Evolutionary conservation across 2,329 filamentous ascomycete genomes (phyloP).

Genomic region (Penicillium brasilianum): DNA sequence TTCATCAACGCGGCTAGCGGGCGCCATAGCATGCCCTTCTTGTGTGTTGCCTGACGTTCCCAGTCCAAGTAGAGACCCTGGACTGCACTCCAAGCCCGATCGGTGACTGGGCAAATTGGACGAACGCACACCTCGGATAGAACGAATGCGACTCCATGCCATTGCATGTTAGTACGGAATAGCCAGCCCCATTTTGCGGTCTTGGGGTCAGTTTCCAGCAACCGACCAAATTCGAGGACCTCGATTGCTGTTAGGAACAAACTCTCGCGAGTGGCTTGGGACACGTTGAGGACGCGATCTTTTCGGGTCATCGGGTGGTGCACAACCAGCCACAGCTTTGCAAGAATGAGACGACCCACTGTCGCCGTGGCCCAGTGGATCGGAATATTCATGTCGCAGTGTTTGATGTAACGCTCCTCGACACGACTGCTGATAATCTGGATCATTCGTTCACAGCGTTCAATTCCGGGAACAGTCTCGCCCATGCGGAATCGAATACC

Average conservation of each 20-base stretch:
- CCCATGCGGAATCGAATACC: conserved; percentile 29
- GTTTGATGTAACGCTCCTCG: conserved; percentile 60
- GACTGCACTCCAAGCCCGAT: conserved; percentile 65
- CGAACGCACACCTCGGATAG: conserved; percentile 64
- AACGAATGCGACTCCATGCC: conserved; percentile 67
- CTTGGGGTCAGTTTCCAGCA: conserved; percentile 67
- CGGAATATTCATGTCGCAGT: conserved; percentile 57
- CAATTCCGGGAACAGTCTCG: conserved; percentile 27
- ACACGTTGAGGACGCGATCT: conserved; percentile 59
- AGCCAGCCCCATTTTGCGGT: conserved; percentile 70
- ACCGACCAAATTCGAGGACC: conserved; percentile 71
- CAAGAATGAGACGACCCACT: conserved; percentile 72
- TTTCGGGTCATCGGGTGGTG: conserved; percentile 74
- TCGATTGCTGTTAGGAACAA: conserved; percentile 75
- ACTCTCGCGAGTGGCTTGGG: conserved; percentile 68
- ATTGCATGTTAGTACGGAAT: conserved; percentile 68
- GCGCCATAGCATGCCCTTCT: conserved; percentile 65
- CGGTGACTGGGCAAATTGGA: conserved; percentile 61
- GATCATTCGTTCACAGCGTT: conserved; percentile 53
- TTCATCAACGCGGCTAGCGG: conserved; percentile 65
- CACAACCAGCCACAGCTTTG: conserved; percentile 77
- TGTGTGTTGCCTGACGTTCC: conserved; percentile 43
- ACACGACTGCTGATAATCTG: conserved; percentile 60
- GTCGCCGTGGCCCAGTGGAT: conserved; percentile 73
- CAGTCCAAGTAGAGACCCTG: conserved; percentile 51